phyloP scores from a whole-genome alignment of 2,329 filamentous ascomycete genomes.

The Xylariaceae sp. region DNA sequence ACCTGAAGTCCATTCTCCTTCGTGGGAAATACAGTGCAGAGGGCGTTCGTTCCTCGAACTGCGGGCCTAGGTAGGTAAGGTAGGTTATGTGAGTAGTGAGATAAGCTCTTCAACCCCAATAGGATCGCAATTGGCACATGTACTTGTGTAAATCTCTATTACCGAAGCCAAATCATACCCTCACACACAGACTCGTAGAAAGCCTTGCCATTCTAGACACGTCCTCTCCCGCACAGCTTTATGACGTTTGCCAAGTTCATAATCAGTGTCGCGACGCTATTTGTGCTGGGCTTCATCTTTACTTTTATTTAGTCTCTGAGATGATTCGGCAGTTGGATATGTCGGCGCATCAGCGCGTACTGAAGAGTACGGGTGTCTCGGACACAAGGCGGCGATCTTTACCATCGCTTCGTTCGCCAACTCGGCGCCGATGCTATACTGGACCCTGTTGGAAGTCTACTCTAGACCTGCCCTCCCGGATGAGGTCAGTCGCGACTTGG shows the following conservation, averaged over 20 bases:
- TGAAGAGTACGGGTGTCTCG: conserved; percentile 2
- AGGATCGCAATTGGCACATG: no score
- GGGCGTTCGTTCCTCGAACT: no score
- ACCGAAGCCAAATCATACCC: no score
- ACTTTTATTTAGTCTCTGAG: conserved; percentile 4
- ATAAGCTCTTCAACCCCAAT: no score
- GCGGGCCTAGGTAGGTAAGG: no score
- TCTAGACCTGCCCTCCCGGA: conserved; percentile 36
- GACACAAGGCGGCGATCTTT: conserved; percentile 6
- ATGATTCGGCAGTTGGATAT: conserved; percentile 5
- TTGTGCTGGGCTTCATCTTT: conserved; percentile 2
- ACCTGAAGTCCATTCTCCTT: no score
- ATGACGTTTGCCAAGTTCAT: conserved; percentile 4
- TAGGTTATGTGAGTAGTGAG: no score
- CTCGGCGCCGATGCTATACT: conserved; percentile 42
- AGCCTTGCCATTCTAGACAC: conserved; percentile 2
- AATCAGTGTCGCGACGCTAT: conserved; percentile 1
- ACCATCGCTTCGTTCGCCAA: conserved; percentile 39
- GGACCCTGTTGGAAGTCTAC: conserved; percentile 42
- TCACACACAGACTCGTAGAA: no score
- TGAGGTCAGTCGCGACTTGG: conserved; percentile 40
- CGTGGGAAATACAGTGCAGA: no score
- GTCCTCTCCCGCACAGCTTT: conserved; percentile 3
- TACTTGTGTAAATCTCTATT: no score
- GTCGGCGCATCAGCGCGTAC: conserved; percentile 4